phyloP scores from a whole-genome alignment of 169 alveolate species.

The Ichthyophthirius multifiliis region DNA sequence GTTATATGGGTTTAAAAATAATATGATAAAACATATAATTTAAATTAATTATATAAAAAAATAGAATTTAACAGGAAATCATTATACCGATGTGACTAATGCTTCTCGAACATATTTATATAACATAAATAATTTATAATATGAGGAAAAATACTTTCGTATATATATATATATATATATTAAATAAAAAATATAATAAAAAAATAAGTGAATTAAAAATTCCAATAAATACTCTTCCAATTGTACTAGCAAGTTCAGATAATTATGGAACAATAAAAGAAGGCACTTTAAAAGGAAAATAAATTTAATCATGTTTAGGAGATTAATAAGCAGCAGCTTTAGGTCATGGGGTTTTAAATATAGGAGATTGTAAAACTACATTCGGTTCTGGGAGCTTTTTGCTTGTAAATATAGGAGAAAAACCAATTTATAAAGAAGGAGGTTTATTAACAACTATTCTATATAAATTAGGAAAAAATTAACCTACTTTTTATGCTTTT shows the following conservation, averaged over 20 bases:
- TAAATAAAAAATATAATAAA: background rate
- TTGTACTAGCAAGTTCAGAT: slow-evolving; percentile 38
- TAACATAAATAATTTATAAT: slow-evolving; percentile 83
- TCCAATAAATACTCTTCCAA: slow-evolving; percentile 49
- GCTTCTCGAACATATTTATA: slow-evolving; percentile 92
- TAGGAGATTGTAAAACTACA: slow-evolving; percentile 89
- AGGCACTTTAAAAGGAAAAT: slow-evolving; percentile 68
- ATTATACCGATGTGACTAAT: slow-evolving; percentile 91
- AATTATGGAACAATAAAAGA: slow-evolving; percentile 47
- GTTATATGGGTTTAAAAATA: slow-evolving; percentile 53
- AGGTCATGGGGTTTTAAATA: slow-evolving; percentile 84
- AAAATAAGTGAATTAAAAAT: slow-evolving; percentile 42
- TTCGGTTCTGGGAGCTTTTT: slow-evolving; percentile 96
- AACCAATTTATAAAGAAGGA: slow-evolving; percentile 74
- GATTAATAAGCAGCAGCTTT: slow-evolving; percentile 93
- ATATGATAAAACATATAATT: background rate
- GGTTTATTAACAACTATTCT: slow-evolving; percentile 91
- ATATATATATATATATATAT: background rate
- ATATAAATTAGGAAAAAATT: slow-evolving; percentile 72
- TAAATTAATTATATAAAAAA: slow-evolving; percentile 6
- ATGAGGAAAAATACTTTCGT: slow-evolving; percentile 60
- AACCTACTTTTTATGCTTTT: slow-evolving; percentile 83
- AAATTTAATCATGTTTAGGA: slow-evolving; percentile 89
- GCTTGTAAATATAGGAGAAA: slow-evolving; percentile 87
- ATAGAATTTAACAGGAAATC: slow-evolving; percentile 69